These are phyloP conservation scores for Mucor ambiguus DNA, from an alignment of 371 early-diverging fungal genomes.

Conservation along the genomic window DNA sequence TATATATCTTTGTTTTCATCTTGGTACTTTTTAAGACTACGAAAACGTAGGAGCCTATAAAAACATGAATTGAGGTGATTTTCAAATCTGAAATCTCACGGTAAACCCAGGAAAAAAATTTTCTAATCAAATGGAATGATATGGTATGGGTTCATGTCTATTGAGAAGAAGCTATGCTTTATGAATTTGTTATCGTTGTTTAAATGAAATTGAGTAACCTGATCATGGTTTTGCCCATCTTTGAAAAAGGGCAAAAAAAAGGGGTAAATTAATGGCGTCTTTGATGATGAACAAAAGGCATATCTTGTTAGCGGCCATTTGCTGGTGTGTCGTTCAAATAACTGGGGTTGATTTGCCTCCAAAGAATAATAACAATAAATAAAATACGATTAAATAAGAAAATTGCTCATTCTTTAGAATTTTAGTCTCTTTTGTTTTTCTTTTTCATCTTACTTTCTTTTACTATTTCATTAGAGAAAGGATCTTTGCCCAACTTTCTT, in stretches of 20 bases:
- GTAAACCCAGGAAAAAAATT: background rate
- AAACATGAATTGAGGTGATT: background rate
- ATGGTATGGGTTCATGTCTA: background rate
- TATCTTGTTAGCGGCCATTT: background rate
- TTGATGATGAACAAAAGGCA: background rate
- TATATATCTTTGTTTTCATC: background rate
- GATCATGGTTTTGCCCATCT: background rate
- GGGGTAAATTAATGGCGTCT: background rate
- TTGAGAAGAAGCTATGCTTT: background rate
- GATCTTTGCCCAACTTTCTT: background rate
- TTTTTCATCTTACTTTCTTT: background rate
- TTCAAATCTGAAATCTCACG: constrained; percentile 5
- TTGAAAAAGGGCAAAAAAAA: background rate
- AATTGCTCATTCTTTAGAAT: constrained; percentile 7
- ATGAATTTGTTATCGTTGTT: background rate
- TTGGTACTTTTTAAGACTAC: background rate
- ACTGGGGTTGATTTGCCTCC: constrained; percentile 8
- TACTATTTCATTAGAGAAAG: background rate
- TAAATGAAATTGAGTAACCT: background rate
- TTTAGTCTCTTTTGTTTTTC: constrained; percentile 1
- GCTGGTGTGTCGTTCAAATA: background rate
- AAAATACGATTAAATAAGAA: background rate
- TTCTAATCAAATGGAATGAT: background rate
- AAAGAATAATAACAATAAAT: background rate
- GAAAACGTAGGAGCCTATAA: constrained; percentile 3